Evolutionary conservation across 371 early-diverging fungal genomes (phyloP), one percentile per base, ranked within the genome.

Genomic region (Smittium culicis): DNA sequence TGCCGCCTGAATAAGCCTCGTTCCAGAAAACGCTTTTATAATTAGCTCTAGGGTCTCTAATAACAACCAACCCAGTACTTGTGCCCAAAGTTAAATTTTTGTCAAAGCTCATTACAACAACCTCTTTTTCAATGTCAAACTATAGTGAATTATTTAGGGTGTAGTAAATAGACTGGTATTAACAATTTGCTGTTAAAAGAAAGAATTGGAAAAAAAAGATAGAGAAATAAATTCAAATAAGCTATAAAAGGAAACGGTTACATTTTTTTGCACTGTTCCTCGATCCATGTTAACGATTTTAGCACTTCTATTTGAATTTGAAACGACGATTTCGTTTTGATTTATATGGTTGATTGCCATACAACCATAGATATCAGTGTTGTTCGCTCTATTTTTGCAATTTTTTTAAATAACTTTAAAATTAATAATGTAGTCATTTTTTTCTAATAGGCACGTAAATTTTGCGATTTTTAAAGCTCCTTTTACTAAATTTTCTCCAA

Each of bases 1-100:
- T 67, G 3, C 71, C 45, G 20, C 74, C 66, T 2, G 35, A n/a
- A 30, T 69, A 64, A 5, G 35, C 72, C 0, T 60, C 3, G 11
- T 29, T 67, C 60, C 68, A 54, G 35, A 56, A 64, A 11, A 61
- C 58, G n/a, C 66, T 45, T 27, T 16, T 58, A 20, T 66, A 35
- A 16, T 60, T 57, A 1, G 68, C 34, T 3, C 74, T 64, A 34
- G 72, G 70, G 32, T 77, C 77, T 20, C 77, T 66, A 35, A 68
- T 62, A 11, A 35, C 66, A 31, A 77, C 24, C 33, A 29, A 25
- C 24, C 77, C 77, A 27, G 56, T 34, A 0, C 69, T 58, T 29
- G 77, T 70, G 20, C 69, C 77, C 32, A 72, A 32, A 8, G 34
- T 33, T 24, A 32, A 62, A 16, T 62, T 16, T n/a, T 62, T 62